Conservation (phyloP, 805 yeast species). For the Zygosaccharomyces lentus region DNA sequence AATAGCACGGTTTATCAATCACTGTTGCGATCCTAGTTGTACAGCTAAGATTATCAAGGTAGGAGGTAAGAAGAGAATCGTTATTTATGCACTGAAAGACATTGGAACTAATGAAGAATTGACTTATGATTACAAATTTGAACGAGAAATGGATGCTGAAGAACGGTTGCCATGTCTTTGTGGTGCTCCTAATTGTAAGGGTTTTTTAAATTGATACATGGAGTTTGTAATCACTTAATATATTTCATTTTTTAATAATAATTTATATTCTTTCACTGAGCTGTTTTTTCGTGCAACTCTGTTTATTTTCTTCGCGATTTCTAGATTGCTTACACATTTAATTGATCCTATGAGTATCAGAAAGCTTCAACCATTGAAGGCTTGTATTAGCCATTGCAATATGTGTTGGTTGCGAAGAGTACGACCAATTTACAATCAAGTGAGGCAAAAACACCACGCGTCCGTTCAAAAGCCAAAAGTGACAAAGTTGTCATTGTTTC, state of each 20-base stretch:
- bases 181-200: slow-evolving; percentile 94
- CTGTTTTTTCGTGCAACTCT: not conserved
- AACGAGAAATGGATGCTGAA: slow-evolving; percentile 80
- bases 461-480: slow-evolving; percentile 8
- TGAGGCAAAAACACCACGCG: slow-evolving; percentile 5
- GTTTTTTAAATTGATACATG: slow-evolving; percentile 60
- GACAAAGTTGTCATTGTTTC: slow-evolving; percentile 10
- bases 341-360: not conserved
- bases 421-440: not conserved
- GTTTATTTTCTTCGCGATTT: not conserved
- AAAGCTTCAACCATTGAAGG: not conserved
- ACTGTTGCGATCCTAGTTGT: slow-evolving; percentile 96
- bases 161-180: slow-evolving; percentile 89
- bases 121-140: slow-evolving; percentile 95
- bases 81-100: slow-evolving; percentile 86
- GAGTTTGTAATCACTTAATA: slow-evolving; percentile 8
- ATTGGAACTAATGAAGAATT: slow-evolving; percentile 85
- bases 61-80: slow-evolving; percentile 90
- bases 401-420: slow-evolving; percentile 2
- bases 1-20: slow-evolving; percentile 93
- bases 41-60: slow-evolving; percentile 95
- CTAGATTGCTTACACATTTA: not conserved
- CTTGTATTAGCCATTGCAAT: not conserved
- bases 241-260: not conserved
- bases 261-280: not conserved